Base-by-base conservation (phyloP, 2,329 filamentous ascomycete species). In the Ceratocystis diversiconidia region DNA sequence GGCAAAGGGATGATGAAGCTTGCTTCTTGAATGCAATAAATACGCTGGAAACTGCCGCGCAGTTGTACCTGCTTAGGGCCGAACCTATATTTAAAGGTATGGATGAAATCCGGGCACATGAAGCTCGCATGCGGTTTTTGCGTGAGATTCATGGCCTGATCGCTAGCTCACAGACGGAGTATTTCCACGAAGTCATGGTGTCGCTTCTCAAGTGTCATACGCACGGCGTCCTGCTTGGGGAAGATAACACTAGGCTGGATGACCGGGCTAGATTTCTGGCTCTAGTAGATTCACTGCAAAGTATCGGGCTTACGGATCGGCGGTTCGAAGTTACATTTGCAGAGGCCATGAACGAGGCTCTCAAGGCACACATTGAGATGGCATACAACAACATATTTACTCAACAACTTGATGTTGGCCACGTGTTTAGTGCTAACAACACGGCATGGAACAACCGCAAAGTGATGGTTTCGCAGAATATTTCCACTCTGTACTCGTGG, bases 111-210 rank as follows among this genome's bases (percentile, higher is more conserved):
- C 70, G 72, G 30, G 76, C 74, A 64, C 72, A 74, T 59, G 72
- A 73, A 41, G 76, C 76, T 48, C 73, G 79, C 6, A 72, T 71
- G 63, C 81, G 80, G 65, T 87, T 89, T 70, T 77, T 76, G 17
- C 76, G 80, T 61, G 85, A 89, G 68, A 73, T 89, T 10, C 80
- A 87, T 70, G 83, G 85, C 25, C 77, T 88, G 25, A 80, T 89
- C 68, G 80, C 82, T 57, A 86, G 87, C 72, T 85, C 85, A 8
- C 78, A 84, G 67, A 81, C 80, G 2, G 75, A 76, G 46, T 76
- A 79, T 3, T 75, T 88, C 61, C 77, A 79, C 44, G 74, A 75
- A 61, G 81, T 84, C 1, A 72, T 89, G 28, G 79, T 78, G 52
- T 57, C 52, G n/a, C 52, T 57, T 15, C 12, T 57, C 6, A 30